These are phyloP conservation scores for Discostella stelligeroides DNA, from an alignment of 108 stramenopile genomes.

Conservation along the genomic window DNA sequence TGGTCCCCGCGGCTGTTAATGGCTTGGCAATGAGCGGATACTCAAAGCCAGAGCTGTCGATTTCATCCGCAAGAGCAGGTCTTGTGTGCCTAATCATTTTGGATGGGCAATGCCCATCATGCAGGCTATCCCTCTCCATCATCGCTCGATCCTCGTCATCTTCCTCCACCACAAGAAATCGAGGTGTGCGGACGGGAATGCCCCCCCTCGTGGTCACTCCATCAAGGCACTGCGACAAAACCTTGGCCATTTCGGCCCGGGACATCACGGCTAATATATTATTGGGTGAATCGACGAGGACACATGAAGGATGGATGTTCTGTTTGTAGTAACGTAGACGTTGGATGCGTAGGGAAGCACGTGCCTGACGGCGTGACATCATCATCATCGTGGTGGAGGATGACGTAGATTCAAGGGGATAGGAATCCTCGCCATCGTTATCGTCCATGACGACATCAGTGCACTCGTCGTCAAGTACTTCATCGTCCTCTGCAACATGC, in stretches of 20 bases:
- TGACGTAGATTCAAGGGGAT: neutral
- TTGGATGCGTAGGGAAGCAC: conserved; percentile 63
- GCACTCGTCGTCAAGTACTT: conserved; percentile 1
- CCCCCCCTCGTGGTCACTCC: conserved; percentile 61
- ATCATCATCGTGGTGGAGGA: neutral
- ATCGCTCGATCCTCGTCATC: conserved; percentile 12
- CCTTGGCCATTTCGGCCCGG: conserved; percentile 70
- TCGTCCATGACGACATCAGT: neutral
- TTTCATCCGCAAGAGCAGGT: conserved; percentile 29
- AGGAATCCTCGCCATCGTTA: neutral
- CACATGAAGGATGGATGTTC: conserved; percentile 61
- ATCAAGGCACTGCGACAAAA: conserved; percentile 57
- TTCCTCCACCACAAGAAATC: conserved; percentile 59
- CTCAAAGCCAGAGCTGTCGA: conserved; percentile 42
- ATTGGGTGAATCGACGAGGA: conserved; percentile 73
- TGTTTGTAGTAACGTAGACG: conserved; percentile 68
- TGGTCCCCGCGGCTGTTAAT: too few relatives aligned
- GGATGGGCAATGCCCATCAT: neutral
- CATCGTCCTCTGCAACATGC: neutral
- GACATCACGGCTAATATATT: conserved; percentile 79
- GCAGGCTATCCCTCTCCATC: neutral
- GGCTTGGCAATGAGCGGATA: conserved; percentile 87
- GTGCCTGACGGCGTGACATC: conserved; percentile 39
- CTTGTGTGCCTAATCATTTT: too few relatives aligned
- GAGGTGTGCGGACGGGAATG: conserved; percentile 67